These are phyloP conservation scores for Ophiostoma australiae DNA, from an alignment of 2,329 filamentous ascomycete genomes.

Conservation along the genomic window DNA sequence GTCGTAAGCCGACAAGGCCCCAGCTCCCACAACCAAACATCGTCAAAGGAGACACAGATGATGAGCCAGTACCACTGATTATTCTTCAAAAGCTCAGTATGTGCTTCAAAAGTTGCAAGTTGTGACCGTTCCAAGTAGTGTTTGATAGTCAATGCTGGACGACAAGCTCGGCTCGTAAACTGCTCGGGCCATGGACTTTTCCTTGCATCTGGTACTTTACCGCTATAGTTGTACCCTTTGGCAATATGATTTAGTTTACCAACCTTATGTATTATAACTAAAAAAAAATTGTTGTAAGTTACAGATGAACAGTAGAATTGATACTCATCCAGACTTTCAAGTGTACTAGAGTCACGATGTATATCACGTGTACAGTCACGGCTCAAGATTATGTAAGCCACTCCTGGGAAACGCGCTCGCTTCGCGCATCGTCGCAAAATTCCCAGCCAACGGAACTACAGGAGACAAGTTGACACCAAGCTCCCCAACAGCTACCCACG, in stretches of 20 bases:
- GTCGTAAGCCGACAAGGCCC: too few relatives aligned
- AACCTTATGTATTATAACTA: background rate
- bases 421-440: slow-evolving; percentile 27
- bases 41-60: background rate
- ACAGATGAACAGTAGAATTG: too few relatives aligned
- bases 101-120: background rate
- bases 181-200: background rate
- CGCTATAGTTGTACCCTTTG: background rate
- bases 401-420: slow-evolving; percentile 10
- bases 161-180: background rate
- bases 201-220: background rate
- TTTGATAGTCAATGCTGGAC: background rate
- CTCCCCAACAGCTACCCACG: slow-evolving; percentile 22
- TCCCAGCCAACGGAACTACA: slow-evolving; percentile 24
- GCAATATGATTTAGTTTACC: background rate
- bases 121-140: background rate
- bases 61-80: background rate
- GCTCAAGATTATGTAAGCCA: background rate
- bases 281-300: background rate
- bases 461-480: slow-evolving; percentile 18
- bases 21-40: background rate
- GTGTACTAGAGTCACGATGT: background rate
- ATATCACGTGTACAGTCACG: background rate
- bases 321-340: too few relatives aligned
- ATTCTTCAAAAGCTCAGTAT: background rate